Conservation (phyloP, 768 basidiomycete species). For the Leccinum longicurvipes region DNA sequence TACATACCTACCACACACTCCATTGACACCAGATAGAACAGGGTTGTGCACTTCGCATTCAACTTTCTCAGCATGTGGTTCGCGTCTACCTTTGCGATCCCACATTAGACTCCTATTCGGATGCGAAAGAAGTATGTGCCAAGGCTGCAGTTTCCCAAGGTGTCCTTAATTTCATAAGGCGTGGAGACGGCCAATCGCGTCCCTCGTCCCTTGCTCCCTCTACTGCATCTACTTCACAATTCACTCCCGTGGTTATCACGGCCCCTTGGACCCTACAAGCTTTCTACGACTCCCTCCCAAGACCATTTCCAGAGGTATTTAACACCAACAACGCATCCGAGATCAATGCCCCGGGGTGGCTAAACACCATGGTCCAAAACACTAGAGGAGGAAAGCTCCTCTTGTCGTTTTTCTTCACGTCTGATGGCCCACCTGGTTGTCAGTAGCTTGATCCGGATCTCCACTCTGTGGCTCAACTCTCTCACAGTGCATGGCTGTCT, state of each 20-base stretch:
- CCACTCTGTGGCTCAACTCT: conserved; percentile 2
- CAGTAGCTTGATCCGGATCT: conserved; percentile 24
- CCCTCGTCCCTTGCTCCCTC: conserved; percentile 28
- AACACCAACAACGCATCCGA: conserved; percentile 44
- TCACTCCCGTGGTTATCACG: conserved; percentile 3
- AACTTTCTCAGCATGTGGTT: conserved; percentile 46
- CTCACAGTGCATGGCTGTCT: conserved; percentile 58
- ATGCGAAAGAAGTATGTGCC: conserved; percentile 56
- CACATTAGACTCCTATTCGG: conserved; percentile 35
- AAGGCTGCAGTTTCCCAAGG: conserved; percentile 49
- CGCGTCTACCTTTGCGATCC: conserved; percentile 52
- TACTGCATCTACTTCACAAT: conserved; percentile 2
- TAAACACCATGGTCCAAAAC: conserved; percentile 49
- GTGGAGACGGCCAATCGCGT: conserved; percentile 48
- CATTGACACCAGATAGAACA: conserved; percentile 33
- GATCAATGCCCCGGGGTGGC: conserved; percentile 52
- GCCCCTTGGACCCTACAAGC: conserved; percentile 44
- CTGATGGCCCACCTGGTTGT: conserved; percentile 44
- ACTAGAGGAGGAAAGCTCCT: conserved; percentile 49
- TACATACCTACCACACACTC: neutral
- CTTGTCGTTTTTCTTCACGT: conserved; percentile 43
- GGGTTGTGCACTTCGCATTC: conserved; percentile 58
- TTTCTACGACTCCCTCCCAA: conserved; percentile 64
- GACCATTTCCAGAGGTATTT: conserved; percentile 57
- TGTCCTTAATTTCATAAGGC: conserved; percentile 56